Base-by-base conservation (phyloP, 495 filamentous ascomycete genomes). In the Xylaria longipes region DNA sequence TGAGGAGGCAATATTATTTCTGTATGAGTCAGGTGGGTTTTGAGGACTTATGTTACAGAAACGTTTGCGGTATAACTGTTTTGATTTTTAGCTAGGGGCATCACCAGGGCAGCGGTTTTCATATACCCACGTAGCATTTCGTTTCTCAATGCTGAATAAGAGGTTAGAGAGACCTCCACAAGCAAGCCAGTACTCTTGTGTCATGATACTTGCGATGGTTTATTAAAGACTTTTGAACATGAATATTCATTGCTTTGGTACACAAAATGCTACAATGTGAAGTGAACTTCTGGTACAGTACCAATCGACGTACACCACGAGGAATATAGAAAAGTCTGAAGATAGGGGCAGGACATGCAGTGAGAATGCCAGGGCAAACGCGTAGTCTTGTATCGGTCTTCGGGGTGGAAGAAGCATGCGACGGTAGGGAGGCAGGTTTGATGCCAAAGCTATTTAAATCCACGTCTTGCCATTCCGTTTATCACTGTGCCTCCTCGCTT, bases 101-200 rank as follows among this genome's bases (percentile, higher is more conserved):
- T 41, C 52, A 33, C 39, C 29, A 22, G 5, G 25, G n/a, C n/a
- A 39, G 20, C 45, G 17, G 5, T 60, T 60, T 50, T 70, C 58
- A 39, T 70, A 62, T 70, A 60, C 52, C 52, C 57, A 39, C 31
- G 31, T 58, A 39, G 68, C 43, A 50, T 69, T 62, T 54, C 52
- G 5, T 39, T 52, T 50, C 1, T 50, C 17, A n/a, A 60, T 69
- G 29, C 12, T 56, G 2, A 60, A 22, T 20, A 15, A 22, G 27
- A 54, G 45, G 46, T 57, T 9, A n/a, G 33, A 41, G 17, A 29
- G 29, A 68, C 46, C 65, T 39, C 48, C 2, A 14, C 22, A 29
- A 57, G 22, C 50, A 57, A 68, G 33, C 50, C 50, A 57, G 9
- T 39, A 17, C 33, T 39, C 33, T 56, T 15, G 65, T 20, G 35